phyloP scores from a whole-genome alignment of 257 asterid genomes.

The Plectranthus barbatus region DNA sequence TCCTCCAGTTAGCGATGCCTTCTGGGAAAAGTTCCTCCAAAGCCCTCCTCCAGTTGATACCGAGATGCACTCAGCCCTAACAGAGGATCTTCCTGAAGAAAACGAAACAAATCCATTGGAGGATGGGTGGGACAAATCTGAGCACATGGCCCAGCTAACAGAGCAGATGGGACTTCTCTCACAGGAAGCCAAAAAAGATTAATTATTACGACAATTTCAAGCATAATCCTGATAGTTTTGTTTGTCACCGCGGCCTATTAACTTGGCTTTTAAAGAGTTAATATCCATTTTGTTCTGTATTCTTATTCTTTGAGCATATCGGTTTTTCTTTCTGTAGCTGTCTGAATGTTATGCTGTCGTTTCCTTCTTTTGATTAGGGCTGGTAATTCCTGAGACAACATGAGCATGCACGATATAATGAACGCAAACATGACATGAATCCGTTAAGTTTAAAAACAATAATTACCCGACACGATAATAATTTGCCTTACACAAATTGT shows the following conservation, averaged over 20 bases:
- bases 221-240: conserved; percentile 3
- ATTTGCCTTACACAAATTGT: too few relatives aligned
- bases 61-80: conserved; percentile 19
- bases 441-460: too few relatives aligned
- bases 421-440: too few relatives aligned
- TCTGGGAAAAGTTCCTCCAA: conserved; percentile 80
- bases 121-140: conserved; percentile 53
- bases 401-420: too few relatives aligned
- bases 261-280: conserved; percentile 18
- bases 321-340: not conserved
- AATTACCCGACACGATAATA: too few relatives aligned
- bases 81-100: conserved; percentile 36
- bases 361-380: too few relatives aligned
- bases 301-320: conserved; percentile 15
- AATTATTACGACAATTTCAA: conserved; percentile 12
- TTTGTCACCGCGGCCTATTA: conserved; percentile 18
- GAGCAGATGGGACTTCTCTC: conserved; percentile 84
- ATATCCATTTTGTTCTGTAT: conserved; percentile 13
- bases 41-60: conserved; percentile 45
- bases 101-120: conserved; percentile 26
- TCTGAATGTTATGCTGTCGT: too few relatives aligned
- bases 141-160: conserved; percentile 61
- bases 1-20: conserved; percentile 62
- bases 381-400: too few relatives aligned
- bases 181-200: conserved; percentile 45